phyloP scores from a whole-genome alignment of 352 stramenopile genomes.

The Plasmopara viticola region DNA sequence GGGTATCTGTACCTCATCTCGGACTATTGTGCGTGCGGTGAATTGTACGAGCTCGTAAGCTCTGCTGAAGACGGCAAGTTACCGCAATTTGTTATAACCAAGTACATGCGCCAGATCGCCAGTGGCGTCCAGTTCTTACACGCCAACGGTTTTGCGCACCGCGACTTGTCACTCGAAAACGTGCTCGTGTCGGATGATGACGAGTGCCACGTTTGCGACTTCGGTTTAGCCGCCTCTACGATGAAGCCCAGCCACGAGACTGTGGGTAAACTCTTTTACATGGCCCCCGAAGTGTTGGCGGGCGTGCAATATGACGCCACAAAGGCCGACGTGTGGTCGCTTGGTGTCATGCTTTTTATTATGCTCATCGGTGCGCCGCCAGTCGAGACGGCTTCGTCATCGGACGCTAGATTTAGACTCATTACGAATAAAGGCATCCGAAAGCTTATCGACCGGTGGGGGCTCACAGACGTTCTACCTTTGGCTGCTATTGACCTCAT shows the following conservation, averaged over 20 bases:
- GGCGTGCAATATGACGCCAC: constrained; percentile 56
- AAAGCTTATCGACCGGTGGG: constrained; percentile 63
- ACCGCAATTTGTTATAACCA: constrained; percentile 23
- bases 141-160: constrained; percentile 65
- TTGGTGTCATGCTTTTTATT: constrained; percentile 84
- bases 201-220: constrained; percentile 77
- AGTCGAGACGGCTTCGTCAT: constrained; percentile 49
- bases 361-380: constrained; percentile 66
- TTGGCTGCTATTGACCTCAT: constrained; percentile 54
- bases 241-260: constrained; percentile 39
- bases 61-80: constrained; percentile 47
- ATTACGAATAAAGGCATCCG: constrained; percentile 51
- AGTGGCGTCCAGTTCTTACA: constrained; percentile 71
- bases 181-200: constrained; percentile 69
- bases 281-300: constrained; percentile 74
- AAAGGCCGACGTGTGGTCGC: constrained; percentile 81
- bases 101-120: constrained; percentile 69
- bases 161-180: constrained; percentile 82
- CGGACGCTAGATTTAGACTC: constrained; percentile 58
- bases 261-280: constrained; percentile 84
- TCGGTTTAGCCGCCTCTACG: constrained; percentile 56
- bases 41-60: constrained; percentile 79
- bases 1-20: constrained; percentile 77
- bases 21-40: constrained; percentile 59
- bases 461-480: constrained; percentile 49